phyloP scores from a whole-genome alignment of 768 basidiomycete species.

The Auricularia sp. region DNA sequence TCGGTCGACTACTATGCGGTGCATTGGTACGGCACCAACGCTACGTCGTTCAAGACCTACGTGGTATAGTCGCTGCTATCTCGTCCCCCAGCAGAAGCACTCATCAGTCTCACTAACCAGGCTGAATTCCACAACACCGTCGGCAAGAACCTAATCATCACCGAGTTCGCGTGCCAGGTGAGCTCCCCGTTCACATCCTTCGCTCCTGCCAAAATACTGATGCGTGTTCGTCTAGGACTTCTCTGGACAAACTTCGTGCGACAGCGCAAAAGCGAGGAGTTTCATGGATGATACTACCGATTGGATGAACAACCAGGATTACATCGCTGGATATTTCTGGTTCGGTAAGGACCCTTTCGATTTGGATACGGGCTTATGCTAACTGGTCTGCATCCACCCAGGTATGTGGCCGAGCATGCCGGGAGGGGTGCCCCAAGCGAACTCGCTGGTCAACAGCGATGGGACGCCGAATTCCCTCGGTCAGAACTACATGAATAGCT shows the following conservation, averaged over 20 bases:
- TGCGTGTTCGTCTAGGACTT: neutral
- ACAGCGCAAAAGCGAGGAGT: conserved; percentile 16
- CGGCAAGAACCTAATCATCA: conserved; percentile 40
- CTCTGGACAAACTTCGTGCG: neutral
- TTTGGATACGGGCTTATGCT: too few relatives aligned
- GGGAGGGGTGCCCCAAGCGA: neutral
- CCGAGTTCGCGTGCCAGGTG: conserved; percentile 63
- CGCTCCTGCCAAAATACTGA: too few relatives aligned
- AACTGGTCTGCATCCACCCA: too few relatives aligned
- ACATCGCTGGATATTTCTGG: conserved; percentile 35
- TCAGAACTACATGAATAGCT: conserved; percentile 22
- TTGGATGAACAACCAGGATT: conserved; percentile 33
- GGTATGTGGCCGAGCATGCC: neutral
- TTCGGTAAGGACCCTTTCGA: conserved; percentile 39
- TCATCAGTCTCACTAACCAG: neutral
- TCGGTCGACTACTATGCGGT: conserved; percentile 26
- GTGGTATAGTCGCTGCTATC: conserved; percentile 14
- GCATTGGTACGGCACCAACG: conserved; percentile 58
- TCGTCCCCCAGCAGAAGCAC: neutral
- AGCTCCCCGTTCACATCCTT: too few relatives aligned
- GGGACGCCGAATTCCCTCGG: conserved; percentile 46
- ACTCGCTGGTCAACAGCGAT: conserved; percentile 28
- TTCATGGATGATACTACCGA: neutral
- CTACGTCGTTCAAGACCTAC: conserved; percentile 40
- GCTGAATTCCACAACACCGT: conserved; percentile 35